phyloP scores from a whole-genome alignment of 352 stramenopile species.

The Pythium phragmiticola region DNA sequence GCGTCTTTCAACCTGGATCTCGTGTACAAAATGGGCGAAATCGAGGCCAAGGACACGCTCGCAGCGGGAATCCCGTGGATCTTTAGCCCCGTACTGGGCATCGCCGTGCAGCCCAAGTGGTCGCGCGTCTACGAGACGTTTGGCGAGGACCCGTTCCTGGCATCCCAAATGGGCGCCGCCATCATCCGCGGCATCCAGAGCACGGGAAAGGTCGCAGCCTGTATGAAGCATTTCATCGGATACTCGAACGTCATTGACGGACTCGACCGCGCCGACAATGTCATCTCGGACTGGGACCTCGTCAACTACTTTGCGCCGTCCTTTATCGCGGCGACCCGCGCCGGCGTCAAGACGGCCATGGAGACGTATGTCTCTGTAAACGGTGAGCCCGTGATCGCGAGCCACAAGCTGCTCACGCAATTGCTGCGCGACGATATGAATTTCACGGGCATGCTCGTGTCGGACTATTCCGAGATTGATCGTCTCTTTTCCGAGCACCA shows the following conservation, averaged over 20 bases:
- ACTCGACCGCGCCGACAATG: constrained; percentile 70
- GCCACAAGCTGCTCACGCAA: constrained; percentile 68
- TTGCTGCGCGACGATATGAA: constrained; percentile 86
- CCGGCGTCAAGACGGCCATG: constrained; percentile 87
- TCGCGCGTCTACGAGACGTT: constrained; percentile 93
- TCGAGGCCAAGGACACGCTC: constrained; percentile 85
- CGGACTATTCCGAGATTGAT: constrained; percentile 91
- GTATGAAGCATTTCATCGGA: constrained; percentile 90
- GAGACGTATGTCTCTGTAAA: constrained; percentile 90
- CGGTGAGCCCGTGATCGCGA: constrained; percentile 84
- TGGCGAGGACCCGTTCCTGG: constrained; percentile 86
- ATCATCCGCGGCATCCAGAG: constrained; percentile 86
- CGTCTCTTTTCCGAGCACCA: constrained; percentile 85
- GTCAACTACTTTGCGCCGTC: constrained; percentile 74
- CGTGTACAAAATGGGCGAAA: constrained; percentile 63
- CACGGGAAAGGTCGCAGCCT: constrained; percentile 60
- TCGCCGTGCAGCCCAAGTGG: constrained; percentile 84
- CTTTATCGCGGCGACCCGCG: constrained; percentile 68
- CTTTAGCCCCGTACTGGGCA: constrained; percentile 88
- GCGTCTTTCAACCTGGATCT: constrained; percentile 87
- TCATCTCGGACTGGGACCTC: constrained; percentile 65
- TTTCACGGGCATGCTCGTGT: constrained; percentile 90
- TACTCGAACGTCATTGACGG: constrained; percentile 72
- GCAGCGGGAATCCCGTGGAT: constrained; percentile 89
- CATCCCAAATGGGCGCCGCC: constrained; percentile 58